Evolutionary conservation across 345 rosid genomes (phyloP).

Genomic region (Triadica sebifera): DNA sequence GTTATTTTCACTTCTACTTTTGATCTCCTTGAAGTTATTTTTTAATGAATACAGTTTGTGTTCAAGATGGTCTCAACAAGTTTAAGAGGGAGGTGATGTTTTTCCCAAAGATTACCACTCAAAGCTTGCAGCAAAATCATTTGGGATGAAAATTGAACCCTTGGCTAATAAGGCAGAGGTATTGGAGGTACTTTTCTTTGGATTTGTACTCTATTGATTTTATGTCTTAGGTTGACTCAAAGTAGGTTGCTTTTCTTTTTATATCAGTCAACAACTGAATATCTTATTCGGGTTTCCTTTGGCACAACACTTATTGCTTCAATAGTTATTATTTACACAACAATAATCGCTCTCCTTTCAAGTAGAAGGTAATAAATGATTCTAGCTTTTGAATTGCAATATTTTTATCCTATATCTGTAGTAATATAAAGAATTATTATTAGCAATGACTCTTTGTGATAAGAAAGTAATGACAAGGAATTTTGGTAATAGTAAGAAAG

Average conservation of each 20-base stretch:
- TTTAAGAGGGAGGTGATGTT: constrained; percentile 89
- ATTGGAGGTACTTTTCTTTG: constrained; percentile 10
- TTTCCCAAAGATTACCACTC: constrained; percentile 76
- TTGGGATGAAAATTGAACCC: constrained; percentile 78
- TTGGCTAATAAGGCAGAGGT: constrained; percentile 80
- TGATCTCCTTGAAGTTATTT: constrained; percentile 34
- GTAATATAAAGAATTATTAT: constrained; percentile 8
- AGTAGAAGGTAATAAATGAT: constrained; percentile 66
- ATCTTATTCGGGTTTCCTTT: constrained; percentile 75
- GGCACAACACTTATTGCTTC: constrained; percentile 93
- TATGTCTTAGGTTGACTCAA: constrained; percentile 1
- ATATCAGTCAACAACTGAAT: constrained; percentile 69
- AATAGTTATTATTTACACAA: constrained; percentile 75
- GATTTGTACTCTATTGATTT: neutral
- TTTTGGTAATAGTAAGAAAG: constrained; percentile 65
- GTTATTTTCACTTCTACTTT: neutral
- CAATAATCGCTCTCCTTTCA: constrained; percentile 73
- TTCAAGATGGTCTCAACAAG: constrained; percentile 71
- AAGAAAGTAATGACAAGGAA: constrained; percentile 20
- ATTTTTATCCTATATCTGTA: constrained; percentile 1
- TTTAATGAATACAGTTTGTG: constrained; percentile 4
- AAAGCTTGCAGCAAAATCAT: constrained; percentile 83
- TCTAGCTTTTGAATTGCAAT: constrained; percentile 1
- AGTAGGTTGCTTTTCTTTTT: constrained; percentile 13
- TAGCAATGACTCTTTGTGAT: constrained; percentile 3